A percentile compares a stretch with the other conserved stretches of the same genome.
Evolutionary conservation across 148 eudicot species (phyloP).

Genomic region (Chenopodium berlandieri): DNA sequence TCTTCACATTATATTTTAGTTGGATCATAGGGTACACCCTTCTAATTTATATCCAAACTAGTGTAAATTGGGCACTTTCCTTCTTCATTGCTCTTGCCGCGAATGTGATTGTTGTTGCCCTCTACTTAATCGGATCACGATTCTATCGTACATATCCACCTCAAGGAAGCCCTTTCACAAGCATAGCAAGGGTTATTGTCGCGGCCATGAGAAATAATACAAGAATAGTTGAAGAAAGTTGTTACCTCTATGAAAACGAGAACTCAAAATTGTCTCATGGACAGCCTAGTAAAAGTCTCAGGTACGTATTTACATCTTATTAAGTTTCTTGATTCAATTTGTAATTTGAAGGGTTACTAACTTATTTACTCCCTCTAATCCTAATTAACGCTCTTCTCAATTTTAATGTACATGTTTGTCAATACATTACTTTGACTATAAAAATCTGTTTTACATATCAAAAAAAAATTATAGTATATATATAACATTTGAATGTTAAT

Average conservation of each 20-base stretch:
- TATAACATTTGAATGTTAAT: no score
- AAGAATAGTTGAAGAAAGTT: slow-evolving; percentile 17
- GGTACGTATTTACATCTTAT: slow-evolving; percentile 21
- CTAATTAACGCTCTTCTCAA: no score
- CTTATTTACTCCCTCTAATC: no score
- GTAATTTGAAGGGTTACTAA: no score
- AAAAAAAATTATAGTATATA: no score
- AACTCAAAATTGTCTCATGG: slow-evolving; percentile 14
- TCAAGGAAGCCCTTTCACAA: slow-evolving; percentile 48
- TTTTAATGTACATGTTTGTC: no score
- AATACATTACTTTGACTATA: no score
- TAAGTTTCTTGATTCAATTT: no score
- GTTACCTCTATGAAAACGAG: slow-evolving; percentile 23
- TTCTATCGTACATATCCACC: slow-evolving; percentile 31
- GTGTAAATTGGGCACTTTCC: slow-evolving; percentile 48
- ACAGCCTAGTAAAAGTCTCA: slow-evolving; percentile 28
- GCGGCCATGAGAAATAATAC: slow-evolving; percentile 41
- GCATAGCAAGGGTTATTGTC: slow-evolving; percentile 50
- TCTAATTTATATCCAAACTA: slow-evolving; percentile 45
- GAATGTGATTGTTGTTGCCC: slow-evolving; percentile 28
- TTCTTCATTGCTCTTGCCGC: slow-evolving; percentile 38
- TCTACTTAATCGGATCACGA: slow-evolving; percentile 36
- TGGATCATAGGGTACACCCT: slow-evolving; percentile 38
- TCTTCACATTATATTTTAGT: slow-evolving; percentile 27
- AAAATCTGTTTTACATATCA: no score